Evolutionary conservation across 768 basidiomycete species (phyloP).

Genomic region (Trametes elegans): DNA sequence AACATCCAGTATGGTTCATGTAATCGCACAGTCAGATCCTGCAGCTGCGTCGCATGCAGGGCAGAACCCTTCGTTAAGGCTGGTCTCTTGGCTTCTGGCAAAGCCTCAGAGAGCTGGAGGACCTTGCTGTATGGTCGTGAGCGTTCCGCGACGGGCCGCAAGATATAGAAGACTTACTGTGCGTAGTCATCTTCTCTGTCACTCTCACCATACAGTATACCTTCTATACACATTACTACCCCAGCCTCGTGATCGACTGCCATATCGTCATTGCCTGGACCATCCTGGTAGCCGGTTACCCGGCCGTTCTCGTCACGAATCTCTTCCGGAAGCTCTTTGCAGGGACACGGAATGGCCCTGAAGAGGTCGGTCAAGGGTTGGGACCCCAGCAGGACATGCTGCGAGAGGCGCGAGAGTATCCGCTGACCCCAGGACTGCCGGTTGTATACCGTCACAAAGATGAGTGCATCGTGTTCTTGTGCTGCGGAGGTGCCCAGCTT

Average conservation of each 20-base stretch:
- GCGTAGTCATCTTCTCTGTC: slow-evolving; percentile 52
- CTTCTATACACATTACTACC: slow-evolving; percentile 62
- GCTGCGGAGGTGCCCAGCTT: slow-evolving; percentile 12
- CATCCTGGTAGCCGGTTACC: slow-evolving; percentile 32
- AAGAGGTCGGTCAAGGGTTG: slow-evolving; percentile 69
- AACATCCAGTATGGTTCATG: slow-evolving; percentile 82
- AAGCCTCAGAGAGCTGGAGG: slow-evolving; percentile 36
- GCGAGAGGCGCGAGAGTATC: slow-evolving; percentile 59
- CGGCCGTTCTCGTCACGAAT: slow-evolving; percentile 31
- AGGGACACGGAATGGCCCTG: slow-evolving; percentile 57
- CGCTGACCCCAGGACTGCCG: slow-evolving; percentile 61
- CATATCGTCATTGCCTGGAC: background rate
- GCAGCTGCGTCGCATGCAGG: slow-evolving; percentile 48
- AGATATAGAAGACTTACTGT: slow-evolving; percentile 38
- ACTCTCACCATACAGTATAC: slow-evolving; percentile 55
- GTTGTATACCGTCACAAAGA: slow-evolving; percentile 61
- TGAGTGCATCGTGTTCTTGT: slow-evolving; percentile 39
- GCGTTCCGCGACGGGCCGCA: background rate
- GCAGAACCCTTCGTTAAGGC: slow-evolving; percentile 38
- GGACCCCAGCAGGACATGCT: slow-evolving; percentile 66
- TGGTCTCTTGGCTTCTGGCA: slow-evolving; percentile 31
- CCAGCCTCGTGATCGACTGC: slow-evolving; percentile 27
- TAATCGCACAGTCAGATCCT: slow-evolving; percentile 56
- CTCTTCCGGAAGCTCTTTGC: slow-evolving; percentile 51
- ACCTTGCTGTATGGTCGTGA: slow-evolving; percentile 41